Conservation (phyloP, 2,329 filamentous ascomycete genomes). For the Neofusicoccum cordaticola region DNA sequence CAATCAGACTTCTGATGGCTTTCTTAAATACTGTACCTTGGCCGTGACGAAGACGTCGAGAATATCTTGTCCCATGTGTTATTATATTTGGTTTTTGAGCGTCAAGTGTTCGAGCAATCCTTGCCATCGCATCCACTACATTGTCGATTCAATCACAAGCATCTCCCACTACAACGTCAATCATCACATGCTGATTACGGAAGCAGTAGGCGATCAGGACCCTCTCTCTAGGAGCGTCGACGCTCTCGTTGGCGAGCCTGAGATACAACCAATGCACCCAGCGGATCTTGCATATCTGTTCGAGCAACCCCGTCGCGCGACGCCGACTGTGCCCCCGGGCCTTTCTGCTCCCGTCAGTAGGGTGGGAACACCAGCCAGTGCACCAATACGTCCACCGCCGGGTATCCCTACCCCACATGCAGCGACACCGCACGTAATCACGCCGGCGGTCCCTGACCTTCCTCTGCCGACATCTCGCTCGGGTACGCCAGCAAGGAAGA, state of each 20-base stretch:
- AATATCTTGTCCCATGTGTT: background rate
- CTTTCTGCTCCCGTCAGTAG: slow-evolving; percentile 34
- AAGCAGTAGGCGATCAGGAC: slow-evolving; percentile 15
- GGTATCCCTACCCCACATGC: slow-evolving; percentile 10
- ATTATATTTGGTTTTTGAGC: background rate
- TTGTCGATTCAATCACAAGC: slow-evolving; percentile 9
- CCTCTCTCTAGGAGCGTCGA: slow-evolving; percentile 57
- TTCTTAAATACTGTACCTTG: slow-evolving; percentile 28
- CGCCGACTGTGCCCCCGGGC: slow-evolving; percentile 46
- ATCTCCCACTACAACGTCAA: background rate
- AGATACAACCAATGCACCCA: slow-evolving; percentile 32
- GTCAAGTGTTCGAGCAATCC: slow-evolving; percentile 19
- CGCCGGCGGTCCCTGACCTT: slow-evolving; percentile 13
- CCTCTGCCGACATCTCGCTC: slow-evolving; percentile 11
- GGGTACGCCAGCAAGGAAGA: slow-evolving; percentile 9
- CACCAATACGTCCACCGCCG: slow-evolving; percentile 11
- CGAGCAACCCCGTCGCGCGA: slow-evolving; percentile 40
- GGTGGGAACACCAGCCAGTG: slow-evolving; percentile 10
- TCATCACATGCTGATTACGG: slow-evolving; percentile 40
- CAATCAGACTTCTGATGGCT: slow-evolving; percentile 41
- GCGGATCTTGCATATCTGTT: slow-evolving; percentile 23
- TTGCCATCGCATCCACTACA: slow-evolving; percentile 5
- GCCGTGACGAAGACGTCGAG: slow-evolving; percentile 39
- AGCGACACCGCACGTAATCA: background rate
- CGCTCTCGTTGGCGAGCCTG: slow-evolving; percentile 62